These are phyloP conservation scores for Diaporthe aspalathi DNA, from an alignment of 2,329 filamentous ascomycete species.

Conservation along the genomic window DNA sequence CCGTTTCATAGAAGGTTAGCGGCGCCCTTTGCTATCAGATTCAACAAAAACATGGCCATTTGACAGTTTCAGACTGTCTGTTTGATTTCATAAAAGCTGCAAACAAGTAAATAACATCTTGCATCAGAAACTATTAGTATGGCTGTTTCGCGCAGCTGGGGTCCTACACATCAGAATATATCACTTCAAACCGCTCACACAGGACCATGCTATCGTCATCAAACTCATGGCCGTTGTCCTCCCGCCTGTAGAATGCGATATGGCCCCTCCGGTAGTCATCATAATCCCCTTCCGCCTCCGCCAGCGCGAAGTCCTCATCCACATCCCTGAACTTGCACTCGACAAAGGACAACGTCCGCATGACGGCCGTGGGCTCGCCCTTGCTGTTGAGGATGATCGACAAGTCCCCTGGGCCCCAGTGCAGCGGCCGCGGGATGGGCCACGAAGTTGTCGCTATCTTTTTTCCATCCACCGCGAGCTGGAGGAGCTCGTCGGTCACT, in stretches of 20 bases:
- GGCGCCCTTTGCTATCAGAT: no score
- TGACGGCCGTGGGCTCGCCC: slow-evolving; percentile 43
- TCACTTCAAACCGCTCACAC: slow-evolving; percentile 47
- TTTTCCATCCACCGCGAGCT: slow-evolving; percentile 43
- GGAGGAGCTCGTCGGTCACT: slow-evolving; percentile 40
- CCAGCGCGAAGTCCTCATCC: slow-evolving; percentile 46
- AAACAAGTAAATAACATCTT: not conserved
- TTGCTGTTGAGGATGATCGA: slow-evolving; percentile 46
- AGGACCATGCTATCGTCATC: slow-evolving; percentile 45
- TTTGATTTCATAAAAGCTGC: not conserved
- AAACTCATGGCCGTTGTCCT: slow-evolving; percentile 42
- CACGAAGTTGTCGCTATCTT: slow-evolving; percentile 48
- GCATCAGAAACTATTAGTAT: no score
- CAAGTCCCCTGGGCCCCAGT: slow-evolving; percentile 46
- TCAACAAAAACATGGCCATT: not conserved
- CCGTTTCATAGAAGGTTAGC: no score
- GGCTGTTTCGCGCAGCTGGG: not conserved
- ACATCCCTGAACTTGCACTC: slow-evolving; percentile 46
- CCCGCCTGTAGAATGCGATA: slow-evolving; percentile 43
- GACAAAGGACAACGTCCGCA: slow-evolving; percentile 45
- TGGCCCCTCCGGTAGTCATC: slow-evolving; percentile 44
- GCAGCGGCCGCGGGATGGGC: slow-evolving; percentile 45
- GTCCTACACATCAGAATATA: slow-evolving; percentile 39
- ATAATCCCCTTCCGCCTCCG: slow-evolving; percentile 47
- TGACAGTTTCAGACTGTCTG: not conserved